Evolutionary conservation across 1,284 basidiomycete genomes (phyloP), one percentile per base, ranked within the genome.

Genomic region (Ganoderma sinense): DNA sequence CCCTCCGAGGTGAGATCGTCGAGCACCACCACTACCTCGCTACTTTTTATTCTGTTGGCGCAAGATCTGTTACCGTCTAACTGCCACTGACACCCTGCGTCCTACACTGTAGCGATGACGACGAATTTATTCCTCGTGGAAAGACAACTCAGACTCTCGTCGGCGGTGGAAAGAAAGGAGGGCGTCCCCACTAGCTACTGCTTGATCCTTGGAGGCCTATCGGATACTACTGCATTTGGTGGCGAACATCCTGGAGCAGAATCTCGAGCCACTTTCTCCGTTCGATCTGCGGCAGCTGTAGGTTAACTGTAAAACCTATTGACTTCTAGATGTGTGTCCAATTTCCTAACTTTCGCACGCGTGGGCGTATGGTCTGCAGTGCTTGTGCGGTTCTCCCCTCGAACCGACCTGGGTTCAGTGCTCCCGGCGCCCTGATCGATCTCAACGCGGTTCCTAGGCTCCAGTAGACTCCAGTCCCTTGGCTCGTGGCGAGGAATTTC

Each of bases 51-150:
- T n/a, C n/a, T n/a, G n/a, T n/a, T n/a, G n/a, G n/a, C n/a, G n/a
- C n/a, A n/a, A n/a, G n/a, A n/a, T n/a, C n/a, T n/a, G n/a, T n/a
- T n/a, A n/a, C n/a, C 8, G 11, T 6, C 14, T 14, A 5, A 1
- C 14, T 16, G 60, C 14, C 20, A 41, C 60, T 62, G 39, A 53
- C 29, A 59, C 33, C 33, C 20, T 39, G 33, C 8, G 11, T 8
- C 39, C 18, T 36, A 33, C 18, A 43, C 11, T 23, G 26, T 43
- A 60, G 43, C 20, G 61, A 68, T 13, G 67, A 69, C 56, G 69
- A 71, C 11, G 61, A 63, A 7, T 73, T 71, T 51, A 64, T 64
- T 29, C 72, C 69, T 8, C 65, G 67, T 7, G 72, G 72, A 11
- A 63, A 65, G 41, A 26, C 59, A 2, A 69, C 68, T 1, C 66